These are phyloP conservation scores for Metschnikowia baotianmanensis DNA, from an alignment of 805 yeast species.

Conservation along the genomic window DNA sequence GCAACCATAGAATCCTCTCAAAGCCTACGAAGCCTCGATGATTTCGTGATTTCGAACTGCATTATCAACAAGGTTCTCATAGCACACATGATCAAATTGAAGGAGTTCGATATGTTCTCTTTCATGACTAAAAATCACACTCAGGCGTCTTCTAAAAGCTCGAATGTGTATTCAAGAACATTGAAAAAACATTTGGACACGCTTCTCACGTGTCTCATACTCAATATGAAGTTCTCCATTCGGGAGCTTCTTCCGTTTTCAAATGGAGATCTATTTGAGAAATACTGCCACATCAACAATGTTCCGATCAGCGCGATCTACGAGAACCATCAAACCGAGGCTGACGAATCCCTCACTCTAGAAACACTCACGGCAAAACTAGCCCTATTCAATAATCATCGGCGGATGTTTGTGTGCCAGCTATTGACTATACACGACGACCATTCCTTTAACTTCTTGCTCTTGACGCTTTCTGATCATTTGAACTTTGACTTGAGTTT, in stretches of 20 bases:
- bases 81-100: conserved; percentile 28
- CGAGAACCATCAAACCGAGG: conserved; percentile 9
- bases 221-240: conserved; percentile 30
- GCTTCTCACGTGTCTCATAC: conserved; percentile 27
- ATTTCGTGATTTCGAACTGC: conserved; percentile 34
- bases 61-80: conserved; percentile 37
- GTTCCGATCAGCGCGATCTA: conserved; percentile 24
- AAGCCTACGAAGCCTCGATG: conserved; percentile 24
- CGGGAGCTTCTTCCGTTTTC: conserved; percentile 29
- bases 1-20: conserved; percentile 25
- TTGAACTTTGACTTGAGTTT: conserved; percentile 12
- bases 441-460: conserved; percentile 29
- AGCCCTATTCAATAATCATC: conserved; percentile 32
- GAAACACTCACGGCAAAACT: conserved; percentile 20
- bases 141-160: background rate
- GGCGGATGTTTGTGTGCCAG: conserved; percentile 40
- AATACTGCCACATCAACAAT: conserved; percentile 39
- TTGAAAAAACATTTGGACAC: conserved; percentile 23
- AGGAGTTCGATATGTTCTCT: conserved; percentile 30
- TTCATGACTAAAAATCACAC: conserved; percentile 11
- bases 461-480: conserved; percentile 27
- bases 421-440: conserved; percentile 35
- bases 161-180: conserved; percentile 3
- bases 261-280: conserved; percentile 39
- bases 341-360: conserved; percentile 7